These are phyloP conservation scores for Aspergillus funiculosus DNA, from an alignment of 495 filamentous ascomycete genomes.

Conservation along the genomic window DNA sequence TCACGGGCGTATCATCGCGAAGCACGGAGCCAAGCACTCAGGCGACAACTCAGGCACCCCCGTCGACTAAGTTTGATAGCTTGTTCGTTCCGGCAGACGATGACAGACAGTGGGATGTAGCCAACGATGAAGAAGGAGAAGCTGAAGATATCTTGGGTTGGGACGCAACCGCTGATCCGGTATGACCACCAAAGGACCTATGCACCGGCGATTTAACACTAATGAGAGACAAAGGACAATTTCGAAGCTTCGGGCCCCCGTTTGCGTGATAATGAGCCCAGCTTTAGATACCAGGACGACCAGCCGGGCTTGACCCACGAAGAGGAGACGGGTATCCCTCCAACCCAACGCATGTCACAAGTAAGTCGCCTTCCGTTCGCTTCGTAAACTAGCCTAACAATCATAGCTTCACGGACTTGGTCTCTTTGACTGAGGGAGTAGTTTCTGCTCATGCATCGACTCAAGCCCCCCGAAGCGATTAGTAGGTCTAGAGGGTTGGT, in stretches of 20 bases:
- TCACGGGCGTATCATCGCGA: conserved; percentile 33
- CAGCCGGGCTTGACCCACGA: conserved; percentile 14
- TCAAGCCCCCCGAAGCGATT: background rate
- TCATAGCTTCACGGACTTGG: conserved; percentile 38
- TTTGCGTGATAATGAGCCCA: conserved; percentile 19
- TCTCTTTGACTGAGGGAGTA: conserved; percentile 38
- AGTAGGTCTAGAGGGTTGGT: background rate
- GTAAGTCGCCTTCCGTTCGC: conserved; percentile 19
- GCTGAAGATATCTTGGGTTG: conserved; percentile 73
- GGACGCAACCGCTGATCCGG: conserved; percentile 61
- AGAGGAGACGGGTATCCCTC: conserved; percentile 42
- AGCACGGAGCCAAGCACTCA: conserved; percentile 22
- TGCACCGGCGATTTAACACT: conserved; percentile 17
- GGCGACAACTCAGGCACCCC: conserved; percentile 34
- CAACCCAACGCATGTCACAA: conserved; percentile 49
- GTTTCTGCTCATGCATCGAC: background rate
- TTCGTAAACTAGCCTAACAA: conserved; percentile 14
- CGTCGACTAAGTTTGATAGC: conserved; percentile 63
- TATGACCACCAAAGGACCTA: conserved; percentile 9
- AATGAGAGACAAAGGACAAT: conserved; percentile 21
- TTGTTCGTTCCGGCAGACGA: conserved; percentile 76
- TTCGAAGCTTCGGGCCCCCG: conserved; percentile 27
- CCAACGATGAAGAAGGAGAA: conserved; percentile 56
- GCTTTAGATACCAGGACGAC: background rate
- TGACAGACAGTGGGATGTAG: conserved; percentile 73